Conservation (phyloP, 2,329 filamentous ascomycete genomes). For the Nigrograna mackinnonii region DNA sequence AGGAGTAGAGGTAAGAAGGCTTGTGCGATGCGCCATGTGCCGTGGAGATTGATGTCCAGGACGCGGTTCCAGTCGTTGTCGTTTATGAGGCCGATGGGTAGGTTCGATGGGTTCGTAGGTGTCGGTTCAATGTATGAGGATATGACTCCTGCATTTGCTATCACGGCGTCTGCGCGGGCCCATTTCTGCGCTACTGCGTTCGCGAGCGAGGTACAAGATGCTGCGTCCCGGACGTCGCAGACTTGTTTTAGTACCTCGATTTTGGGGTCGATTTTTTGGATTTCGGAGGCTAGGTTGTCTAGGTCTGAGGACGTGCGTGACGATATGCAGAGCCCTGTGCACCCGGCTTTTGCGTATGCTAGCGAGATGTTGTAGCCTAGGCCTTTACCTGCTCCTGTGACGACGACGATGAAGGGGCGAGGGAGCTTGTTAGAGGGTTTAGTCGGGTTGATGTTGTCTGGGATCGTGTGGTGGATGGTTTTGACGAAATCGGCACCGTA, state of each 20-base stretch:
- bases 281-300: slow-evolving; percentile 8
- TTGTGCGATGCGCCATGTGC: slow-evolving; percentile 18
- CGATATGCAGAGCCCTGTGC: slow-evolving; percentile 14
- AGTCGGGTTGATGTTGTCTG: slow-evolving; percentile 6
- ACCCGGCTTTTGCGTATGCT: slow-evolving; percentile 16
- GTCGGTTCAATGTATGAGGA: not conserved
- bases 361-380: slow-evolving; percentile 19
- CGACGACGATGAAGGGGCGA: slow-evolving; percentile 10
- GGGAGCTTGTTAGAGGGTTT: slow-evolving; percentile 6
- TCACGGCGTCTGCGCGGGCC: slow-evolving; percentile 17
- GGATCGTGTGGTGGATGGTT: slow-evolving; percentile 6
- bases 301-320: slow-evolving; percentile 17
- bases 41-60: slow-evolving; percentile 22
- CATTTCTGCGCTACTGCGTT: slow-evolving; percentile 10
- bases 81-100: slow-evolving; percentile 17
- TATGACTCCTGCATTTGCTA: slow-evolving; percentile 26
- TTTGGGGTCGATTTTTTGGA: slow-evolving; percentile 9
- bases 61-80: slow-evolving; percentile 21
- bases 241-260: slow-evolving; percentile 15
- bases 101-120: not conserved
- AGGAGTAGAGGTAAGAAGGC: slow-evolving; percentile 20
- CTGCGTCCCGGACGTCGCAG: slow-evolving; percentile 13
- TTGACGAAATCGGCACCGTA: slow-evolving; percentile 5
- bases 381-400: slow-evolving; percentile 23
- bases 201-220: slow-evolving; percentile 7